Base-by-base conservation (phyloP, 352 stramenopile genomes). In the Phytophthora pini region DNA sequence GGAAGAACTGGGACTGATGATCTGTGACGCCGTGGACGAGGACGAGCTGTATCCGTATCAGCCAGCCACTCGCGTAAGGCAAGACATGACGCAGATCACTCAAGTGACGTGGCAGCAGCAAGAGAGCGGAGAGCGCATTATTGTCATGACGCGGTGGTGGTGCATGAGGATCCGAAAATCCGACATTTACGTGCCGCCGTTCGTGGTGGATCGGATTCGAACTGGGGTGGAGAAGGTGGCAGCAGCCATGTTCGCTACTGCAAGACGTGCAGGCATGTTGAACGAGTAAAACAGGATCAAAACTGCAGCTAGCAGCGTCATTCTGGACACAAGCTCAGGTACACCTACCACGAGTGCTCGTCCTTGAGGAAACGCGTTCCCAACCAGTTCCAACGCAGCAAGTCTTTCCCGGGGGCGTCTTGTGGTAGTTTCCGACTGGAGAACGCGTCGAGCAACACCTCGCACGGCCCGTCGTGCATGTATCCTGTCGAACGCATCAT, bases 21-120 rank as follows among this genome's bases (percentile, higher is more conserved):
- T 79, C 34, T 70, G 63, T 10, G 69, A 88, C 40, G 63, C 54
- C 27, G 68, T 85, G 8, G 67, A 83, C 34, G 65, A 76, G 41
- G 79, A 88, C 48, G 74, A 79, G 7, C 29, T 80, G 39, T 76
- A 74, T 44, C 76, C 76, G 32, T 88, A 85, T 57, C 68, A 58
- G 5, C 65, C 74, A 0, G 10, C 36, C 0, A 61, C 69, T 27
- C 72, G 79, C 11, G 43, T 85, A 9, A 65, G 74, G 3, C 69
- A 80, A 13, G 76, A 84, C 36, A 49, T 81, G 39, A 76, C 68
- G 0, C 57, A 62, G 31, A 70, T 74, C 55, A 74, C 34, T 24
- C 62, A 60, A 44, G 48, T 77, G 11, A 43, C 55, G 3, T 70
- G 56, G 31, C 49, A 73, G 13, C 49, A 56, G 38, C 32, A 46